Conservation (phyloP, 805 yeast species). For the Cyberlindnera japonica region DNA sequence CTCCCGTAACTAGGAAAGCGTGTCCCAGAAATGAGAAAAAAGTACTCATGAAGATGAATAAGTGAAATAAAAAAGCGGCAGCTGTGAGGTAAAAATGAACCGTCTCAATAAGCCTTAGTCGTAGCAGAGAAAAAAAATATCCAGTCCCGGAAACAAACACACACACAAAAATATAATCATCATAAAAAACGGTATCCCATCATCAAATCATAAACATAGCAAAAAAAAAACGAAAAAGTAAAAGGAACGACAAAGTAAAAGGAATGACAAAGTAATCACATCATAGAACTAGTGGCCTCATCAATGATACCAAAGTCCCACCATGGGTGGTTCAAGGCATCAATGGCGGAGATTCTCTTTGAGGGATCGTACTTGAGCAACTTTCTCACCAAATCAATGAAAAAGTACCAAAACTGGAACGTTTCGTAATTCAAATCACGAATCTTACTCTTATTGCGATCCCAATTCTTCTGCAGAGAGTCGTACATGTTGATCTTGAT, state of each 20-base stretch:
- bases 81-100: background rate
- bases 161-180: background rate
- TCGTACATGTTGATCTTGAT: slow-evolving; percentile 24
- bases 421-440: slow-evolving; percentile 49
- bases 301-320: slow-evolving; percentile 59
- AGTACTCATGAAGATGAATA: too few relatives aligned
- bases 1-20: too few relatives aligned
- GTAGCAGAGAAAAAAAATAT: background rate
- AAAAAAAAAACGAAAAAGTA: background rate
- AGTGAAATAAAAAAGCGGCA: too few relatives aligned
- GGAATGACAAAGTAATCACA: slow-evolving; percentile 2
- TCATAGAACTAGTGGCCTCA: slow-evolving; percentile 36
- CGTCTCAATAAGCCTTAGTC: background rate
- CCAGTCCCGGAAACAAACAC: background rate
- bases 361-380: slow-evolving; percentile 70
- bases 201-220: slow-evolving; percentile 8
- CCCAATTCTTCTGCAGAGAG: slow-evolving; percentile 22
- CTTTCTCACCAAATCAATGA: slow-evolving; percentile 62
- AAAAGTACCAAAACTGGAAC: slow-evolving; percentile 80
- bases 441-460: slow-evolving; percentile 25
- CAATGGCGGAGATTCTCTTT: slow-evolving; percentile 67
- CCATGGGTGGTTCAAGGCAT: slow-evolving; percentile 82
- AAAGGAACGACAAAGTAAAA: background rate
- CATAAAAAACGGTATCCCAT: background rate
- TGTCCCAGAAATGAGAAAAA: too few relatives aligned